Evolutionary conservation across 1,139 yeast genomes (phyloP), one percentile per base, ranked within the genome.

Genomic region (Yamadazyma sp.): DNA sequence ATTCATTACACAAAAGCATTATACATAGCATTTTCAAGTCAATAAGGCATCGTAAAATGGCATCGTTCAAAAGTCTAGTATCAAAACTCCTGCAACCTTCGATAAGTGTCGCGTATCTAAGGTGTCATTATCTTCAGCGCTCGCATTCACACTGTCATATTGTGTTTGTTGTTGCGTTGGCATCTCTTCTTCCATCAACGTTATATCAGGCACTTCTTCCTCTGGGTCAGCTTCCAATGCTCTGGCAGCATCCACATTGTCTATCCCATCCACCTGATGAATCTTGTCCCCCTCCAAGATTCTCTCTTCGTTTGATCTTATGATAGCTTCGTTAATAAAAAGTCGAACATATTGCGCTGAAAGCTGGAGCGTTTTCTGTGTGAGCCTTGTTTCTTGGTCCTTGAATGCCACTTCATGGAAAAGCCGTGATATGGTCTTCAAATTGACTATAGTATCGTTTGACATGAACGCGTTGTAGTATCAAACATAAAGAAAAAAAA

Each of bases 321-420:
- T 54, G 2, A 81, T 71, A 0, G 88, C 87, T 57, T 83, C 89
- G 40, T 75, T 69, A 11, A 83, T 71, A 51, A 83, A 83, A 47
- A 81, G 58, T 34, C 76, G 68, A 33, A 82, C 66, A 50, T 83
- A 83, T 48, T 78, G 83, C 1, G 80, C 63, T 1, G 81, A 66
- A 27, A 77, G 58, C 18, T 71, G 69, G 4, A 82, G 54, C 0
- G 84, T 67, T 25, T 69, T 73, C 23, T 70, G 63, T 1, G 81
- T 67, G 33, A 81, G 74, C 22, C 75, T 58, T 0, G 85, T 79
- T 20, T 66, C 61, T 0, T 60, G 62, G 36, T 72, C 59, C 38
- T 69, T 66, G 55, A 81, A 81, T 2, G 81, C 68, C 2, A 70
- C 67, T 4, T 73, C 75, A 38, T 77, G 77, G 48, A 82, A 71